These are phyloP conservation scores for Pugionium cornutum DNA, from an alignment of 345 rosid genomes.

Conservation along the genomic window DNA sequence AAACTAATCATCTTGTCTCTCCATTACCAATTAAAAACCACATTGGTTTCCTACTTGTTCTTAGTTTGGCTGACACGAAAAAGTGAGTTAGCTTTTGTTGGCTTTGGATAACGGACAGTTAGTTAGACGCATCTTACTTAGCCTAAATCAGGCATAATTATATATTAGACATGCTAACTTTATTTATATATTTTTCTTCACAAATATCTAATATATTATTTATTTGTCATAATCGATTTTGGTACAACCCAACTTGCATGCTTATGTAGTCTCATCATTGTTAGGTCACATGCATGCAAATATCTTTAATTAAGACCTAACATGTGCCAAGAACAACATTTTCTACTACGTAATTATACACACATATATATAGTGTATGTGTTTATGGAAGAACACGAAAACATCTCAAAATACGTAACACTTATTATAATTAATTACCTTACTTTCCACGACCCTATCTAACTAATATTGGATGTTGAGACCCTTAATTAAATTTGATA, in stretches of 20 bases:
- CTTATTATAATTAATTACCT: neutral
- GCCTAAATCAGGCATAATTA: constrained; percentile 18
- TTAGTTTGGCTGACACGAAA: constrained; percentile 49
- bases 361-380: too few relatives aligned
- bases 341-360: constrained; percentile 5
- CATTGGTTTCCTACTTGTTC: constrained; percentile 40
- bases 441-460: constrained; percentile 7
- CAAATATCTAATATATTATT: constrained; percentile 15
- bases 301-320: constrained; percentile 22
- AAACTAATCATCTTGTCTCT: constrained; percentile 39
- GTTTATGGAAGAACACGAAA: neutral
- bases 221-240: constrained; percentile 23
- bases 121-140: constrained; percentile 16
- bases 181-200: constrained; percentile 11
- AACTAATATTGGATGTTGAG: neutral
- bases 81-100: constrained; percentile 40
- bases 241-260: constrained; percentile 37
- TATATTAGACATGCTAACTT: constrained; percentile 17
- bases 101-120: constrained; percentile 10
- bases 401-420: neutral
- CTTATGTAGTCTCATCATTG: constrained; percentile 41
- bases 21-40: constrained; percentile 17
- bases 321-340: constrained; percentile 28
- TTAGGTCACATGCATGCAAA: constrained; percentile 41
- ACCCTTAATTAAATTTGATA: constrained; percentile 11